Percentiles rank a stretch among this genome's conserved stretches.
Evolutionary conservation across 768 basidiomycete species (phyloP).

Genomic region (Antrodiella citrinella): DNA sequence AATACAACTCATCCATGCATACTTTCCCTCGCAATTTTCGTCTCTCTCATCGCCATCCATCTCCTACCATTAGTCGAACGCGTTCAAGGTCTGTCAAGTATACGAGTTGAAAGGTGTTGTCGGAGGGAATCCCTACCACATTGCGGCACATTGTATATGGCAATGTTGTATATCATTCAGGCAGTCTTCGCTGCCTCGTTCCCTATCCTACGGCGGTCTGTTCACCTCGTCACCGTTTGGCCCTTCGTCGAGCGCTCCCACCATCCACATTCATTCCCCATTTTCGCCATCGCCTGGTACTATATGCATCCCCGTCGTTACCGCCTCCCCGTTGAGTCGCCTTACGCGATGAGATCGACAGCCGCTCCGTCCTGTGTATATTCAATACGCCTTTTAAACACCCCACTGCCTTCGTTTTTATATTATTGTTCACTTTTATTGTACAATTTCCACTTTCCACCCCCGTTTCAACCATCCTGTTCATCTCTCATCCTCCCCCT

Average conservation of each 20-base stretch:
- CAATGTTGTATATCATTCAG: constrained; percentile 21
- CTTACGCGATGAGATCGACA: constrained; percentile 46
- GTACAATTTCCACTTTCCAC: constrained; percentile 46
- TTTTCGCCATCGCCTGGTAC: constrained; percentile 35
- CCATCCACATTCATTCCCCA: constrained; percentile 38
- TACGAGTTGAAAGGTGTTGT: constrained; percentile 11
- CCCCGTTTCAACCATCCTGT: constrained; percentile 27
- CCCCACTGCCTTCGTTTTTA: constrained; percentile 54
- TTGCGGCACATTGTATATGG: constrained; percentile 15
- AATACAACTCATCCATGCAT: constrained; percentile 29
- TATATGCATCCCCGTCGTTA: constrained; percentile 25
- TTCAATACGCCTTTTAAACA: constrained; percentile 31
- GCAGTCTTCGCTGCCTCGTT: constrained; percentile 13
- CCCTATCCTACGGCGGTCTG: constrained; percentile 4
- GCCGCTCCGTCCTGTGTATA: constrained; percentile 6
- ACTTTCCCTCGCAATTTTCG: constrained; percentile 50
- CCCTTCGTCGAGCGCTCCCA: constrained; percentile 26
- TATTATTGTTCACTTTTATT: constrained; percentile 74
- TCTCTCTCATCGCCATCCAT: constrained; percentile 23
- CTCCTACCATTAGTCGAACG: constrained; percentile 6
- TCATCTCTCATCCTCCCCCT: constrained; percentile 18
- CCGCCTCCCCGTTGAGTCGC: constrained; percentile 18
- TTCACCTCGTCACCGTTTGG: constrained; percentile 16
- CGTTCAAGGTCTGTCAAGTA: neutral
- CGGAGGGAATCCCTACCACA: constrained; percentile 12